phyloP scores from a whole-genome alignment of 805 yeast species.

The Tetrapisispora taiwanensis region DNA sequence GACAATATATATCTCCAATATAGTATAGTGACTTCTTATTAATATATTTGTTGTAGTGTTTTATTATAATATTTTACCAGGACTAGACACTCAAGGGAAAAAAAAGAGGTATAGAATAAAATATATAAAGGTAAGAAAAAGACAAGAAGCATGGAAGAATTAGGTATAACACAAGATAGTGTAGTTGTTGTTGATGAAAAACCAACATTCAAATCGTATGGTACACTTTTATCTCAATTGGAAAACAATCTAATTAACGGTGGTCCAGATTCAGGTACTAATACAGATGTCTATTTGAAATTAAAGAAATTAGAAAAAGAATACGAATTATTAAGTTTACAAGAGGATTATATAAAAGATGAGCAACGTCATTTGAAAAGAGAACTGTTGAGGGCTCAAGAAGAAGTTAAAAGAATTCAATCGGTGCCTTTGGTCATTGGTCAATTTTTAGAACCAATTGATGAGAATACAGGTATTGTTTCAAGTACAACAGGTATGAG shows the following conservation, averaged over 20 bases:
- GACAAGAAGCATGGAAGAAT: slow-evolving; percentile 70
- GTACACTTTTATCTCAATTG: slow-evolving; percentile 23
- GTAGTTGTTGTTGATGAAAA: slow-evolving; percentile 29
- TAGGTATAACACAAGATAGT: slow-evolving; percentile 38
- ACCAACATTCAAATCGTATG: slow-evolving; percentile 24
- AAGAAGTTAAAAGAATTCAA: slow-evolving; percentile 94
- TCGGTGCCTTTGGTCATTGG: slow-evolving; percentile 97
- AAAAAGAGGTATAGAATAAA: too few species aligned
- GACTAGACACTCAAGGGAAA: too few species aligned
- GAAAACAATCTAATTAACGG: slow-evolving; percentile 13
- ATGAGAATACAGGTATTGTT: slow-evolving; percentile 91
- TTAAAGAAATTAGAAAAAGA: slow-evolving; percentile 87
- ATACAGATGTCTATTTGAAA: slow-evolving; percentile 67
- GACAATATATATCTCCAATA: too few species aligned
- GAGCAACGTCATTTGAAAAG: slow-evolving; percentile 94
- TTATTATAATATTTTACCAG: too few species aligned
- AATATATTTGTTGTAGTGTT: too few species aligned
- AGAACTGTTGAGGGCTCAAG: slow-evolving; percentile 93
- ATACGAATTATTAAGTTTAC: slow-evolving; percentile 70
- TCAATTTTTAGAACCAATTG: slow-evolving; percentile 94
- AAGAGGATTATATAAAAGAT: slow-evolving; percentile 95
- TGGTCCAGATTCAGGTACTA: slow-evolving; percentile 12
- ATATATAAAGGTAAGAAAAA: too few species aligned
- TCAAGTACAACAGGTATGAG: slow-evolving; percentile 96
- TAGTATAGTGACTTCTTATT: too few species aligned